Evolutionary conservation across 257 asterid species (phyloP).

Genomic region (Solanum pennellii): DNA sequence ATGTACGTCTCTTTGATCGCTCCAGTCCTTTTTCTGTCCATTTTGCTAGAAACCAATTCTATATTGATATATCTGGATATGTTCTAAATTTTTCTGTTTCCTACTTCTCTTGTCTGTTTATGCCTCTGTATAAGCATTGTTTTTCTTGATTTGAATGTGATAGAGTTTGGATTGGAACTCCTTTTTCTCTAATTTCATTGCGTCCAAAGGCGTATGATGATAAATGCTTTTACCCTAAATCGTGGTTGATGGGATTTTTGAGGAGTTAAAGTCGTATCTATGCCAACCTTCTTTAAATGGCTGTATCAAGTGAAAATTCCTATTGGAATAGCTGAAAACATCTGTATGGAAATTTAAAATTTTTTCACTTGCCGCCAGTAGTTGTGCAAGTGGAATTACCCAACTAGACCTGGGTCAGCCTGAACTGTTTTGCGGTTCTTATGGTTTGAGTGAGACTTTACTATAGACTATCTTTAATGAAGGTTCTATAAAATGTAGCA

Average conservation of each 20-base stretch:
- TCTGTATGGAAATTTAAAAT: not conserved
- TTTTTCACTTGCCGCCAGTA: rapidly evolving
- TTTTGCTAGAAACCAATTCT: not conserved
- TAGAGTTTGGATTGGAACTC: not conserved
- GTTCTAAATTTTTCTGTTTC: not conserved
- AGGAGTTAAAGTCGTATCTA: not conserved
- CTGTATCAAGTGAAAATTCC: not conserved
- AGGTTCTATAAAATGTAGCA: not conserved
- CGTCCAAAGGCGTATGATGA: not conserved
- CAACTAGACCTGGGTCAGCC: not conserved
- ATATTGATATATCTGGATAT: not conserved
- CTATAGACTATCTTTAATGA: not conserved
- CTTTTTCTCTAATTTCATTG: not conserved
- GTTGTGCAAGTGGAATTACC: not conserved
- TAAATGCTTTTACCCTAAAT: not conserved
- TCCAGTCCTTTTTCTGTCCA: not conserved
- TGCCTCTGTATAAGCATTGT: not conserved
- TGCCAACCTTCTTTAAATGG: not conserved
- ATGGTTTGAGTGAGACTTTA: not conserved
- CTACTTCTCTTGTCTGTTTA: not conserved
- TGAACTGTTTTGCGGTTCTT: not conserved
- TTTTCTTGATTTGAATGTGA: not conserved
- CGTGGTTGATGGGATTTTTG: not conserved
- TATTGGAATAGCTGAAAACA: not conserved
- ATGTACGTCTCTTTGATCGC: not conserved